A percentile compares a stretch with the other conserved stretches of the same genome.
Conservation (phyloP, 2,329 filamentous ascomycete genomes). For the Plectosphaerella cucumerina region DNA sequence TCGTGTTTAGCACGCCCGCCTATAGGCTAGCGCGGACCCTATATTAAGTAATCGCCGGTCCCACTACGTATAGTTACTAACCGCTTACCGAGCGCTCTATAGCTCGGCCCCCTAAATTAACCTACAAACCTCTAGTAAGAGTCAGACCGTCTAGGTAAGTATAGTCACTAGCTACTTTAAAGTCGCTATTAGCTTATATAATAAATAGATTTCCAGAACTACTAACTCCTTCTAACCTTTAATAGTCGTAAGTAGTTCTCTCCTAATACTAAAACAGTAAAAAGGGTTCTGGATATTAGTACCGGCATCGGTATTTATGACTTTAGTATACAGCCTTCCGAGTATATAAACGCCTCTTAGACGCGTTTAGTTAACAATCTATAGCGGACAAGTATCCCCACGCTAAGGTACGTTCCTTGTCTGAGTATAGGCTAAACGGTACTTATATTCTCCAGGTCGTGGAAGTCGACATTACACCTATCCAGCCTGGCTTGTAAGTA, state of each 20-base stretch:
- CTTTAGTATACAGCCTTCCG: conserved; percentile 20
- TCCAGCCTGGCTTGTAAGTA: conserved; percentile 27
- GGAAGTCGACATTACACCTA: conserved; percentile 35
- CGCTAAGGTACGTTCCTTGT: conserved; percentile 13
- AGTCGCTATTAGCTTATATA: neutral
- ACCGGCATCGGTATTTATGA: conserved; percentile 43
- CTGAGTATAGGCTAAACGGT: neutral
- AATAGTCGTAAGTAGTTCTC: conserved; percentile 20
- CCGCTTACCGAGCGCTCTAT: neutral
- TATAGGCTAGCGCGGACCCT: no score
- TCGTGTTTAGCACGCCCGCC: no score
- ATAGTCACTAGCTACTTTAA: neutral
- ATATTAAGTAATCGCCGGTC: no score
- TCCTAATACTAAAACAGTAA: conserved; percentile 15
- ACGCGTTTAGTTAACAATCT: neutral
- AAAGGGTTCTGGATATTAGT: conserved; percentile 36
- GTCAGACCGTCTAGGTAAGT: neutral
- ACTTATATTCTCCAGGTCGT: conserved; percentile 16
- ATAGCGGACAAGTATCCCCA: conserved; percentile 22
- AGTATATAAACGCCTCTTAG: neutral
- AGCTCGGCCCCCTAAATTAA: no score
- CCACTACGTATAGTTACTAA: neutral
- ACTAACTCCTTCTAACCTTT: conserved; percentile 24
- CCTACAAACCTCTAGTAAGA: neutral
- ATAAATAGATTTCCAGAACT: conserved; percentile 26